phyloP scores from a whole-genome alignment of 148 eudicot species.

The Persicaria tinctoria region DNA sequence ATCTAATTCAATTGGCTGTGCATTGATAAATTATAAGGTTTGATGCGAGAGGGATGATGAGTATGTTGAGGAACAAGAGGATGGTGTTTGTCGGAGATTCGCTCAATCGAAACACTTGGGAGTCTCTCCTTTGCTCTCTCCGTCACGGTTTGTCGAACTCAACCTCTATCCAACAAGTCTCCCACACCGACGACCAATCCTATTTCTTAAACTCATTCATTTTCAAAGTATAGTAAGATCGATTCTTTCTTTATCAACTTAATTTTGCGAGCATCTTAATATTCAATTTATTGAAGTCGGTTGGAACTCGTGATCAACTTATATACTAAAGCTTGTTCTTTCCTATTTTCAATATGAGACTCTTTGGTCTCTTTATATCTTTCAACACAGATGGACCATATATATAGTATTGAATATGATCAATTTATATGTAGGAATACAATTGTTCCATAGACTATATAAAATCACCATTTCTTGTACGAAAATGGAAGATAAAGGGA shows the following conservation, averaged over 20 bases:
- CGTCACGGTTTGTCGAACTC: background rate
- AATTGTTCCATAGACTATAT: constrained; percentile 78
- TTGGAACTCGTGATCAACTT: too few species aligned
- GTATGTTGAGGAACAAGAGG: constrained; percentile 4
- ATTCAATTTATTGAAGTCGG: background rate
- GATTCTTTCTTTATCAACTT: background rate
- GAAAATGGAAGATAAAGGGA: constrained; percentile 23
- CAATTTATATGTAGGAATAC: constrained; percentile 39
- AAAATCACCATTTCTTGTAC: constrained; percentile 67
- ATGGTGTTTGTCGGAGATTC: constrained; percentile 12
- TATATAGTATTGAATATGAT: too few species aligned
- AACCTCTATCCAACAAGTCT: background rate
- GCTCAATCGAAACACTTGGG: constrained; percentile 10
- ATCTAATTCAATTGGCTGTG: background rate
- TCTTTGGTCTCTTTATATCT: too few species aligned
- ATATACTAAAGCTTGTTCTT: too few species aligned
- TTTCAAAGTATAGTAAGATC: constrained; percentile 2
- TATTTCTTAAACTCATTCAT: background rate
- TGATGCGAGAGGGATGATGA: background rate
- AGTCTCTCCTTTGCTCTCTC: constrained; percentile 11
- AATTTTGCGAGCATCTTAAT: background rate
- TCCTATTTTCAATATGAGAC: too few species aligned
- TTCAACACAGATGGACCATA: too few species aligned
- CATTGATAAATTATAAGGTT: background rate
- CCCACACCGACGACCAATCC: background rate